Conservation (phyloP, 345 rosid genomes). For the Rubroshorea leprosula region DNA sequence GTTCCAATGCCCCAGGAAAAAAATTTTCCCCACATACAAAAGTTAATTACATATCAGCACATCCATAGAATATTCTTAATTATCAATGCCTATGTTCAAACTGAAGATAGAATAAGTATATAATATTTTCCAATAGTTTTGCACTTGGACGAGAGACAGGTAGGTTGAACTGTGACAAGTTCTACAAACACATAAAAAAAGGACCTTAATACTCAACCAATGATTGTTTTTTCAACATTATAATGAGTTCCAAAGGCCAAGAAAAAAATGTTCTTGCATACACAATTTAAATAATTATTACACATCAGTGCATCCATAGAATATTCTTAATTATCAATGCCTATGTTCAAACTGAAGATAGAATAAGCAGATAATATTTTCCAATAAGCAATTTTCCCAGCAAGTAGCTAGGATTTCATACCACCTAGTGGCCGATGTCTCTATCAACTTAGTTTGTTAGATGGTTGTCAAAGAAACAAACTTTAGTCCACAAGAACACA, state of each 20-base stretch:
- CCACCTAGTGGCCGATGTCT: constrained; percentile 4
- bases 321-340: background rate
- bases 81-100: background rate
- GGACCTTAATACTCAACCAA: background rate
- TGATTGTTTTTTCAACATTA: background rate
- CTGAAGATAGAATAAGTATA: background rate
- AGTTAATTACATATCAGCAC: constrained; percentile 3
- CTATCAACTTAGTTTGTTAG: constrained; percentile 5
- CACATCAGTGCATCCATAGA: constrained; percentile 1
- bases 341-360: background rate
- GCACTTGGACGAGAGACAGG: constrained; percentile 85
- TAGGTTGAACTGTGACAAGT: constrained; percentile 95
- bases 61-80: background rate
- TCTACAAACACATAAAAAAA: constrained; percentile 50
- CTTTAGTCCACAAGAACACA: constrained; percentile 7
- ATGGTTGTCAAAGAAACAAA: constrained; percentile 3
- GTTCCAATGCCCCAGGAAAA: background rate
- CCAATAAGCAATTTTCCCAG: no score
- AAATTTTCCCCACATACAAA: background rate
- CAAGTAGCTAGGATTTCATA: background rate
- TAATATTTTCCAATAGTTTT: no score
- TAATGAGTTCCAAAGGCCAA: constrained; percentile 4
- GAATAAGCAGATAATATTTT: no score
- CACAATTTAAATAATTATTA: background rate
- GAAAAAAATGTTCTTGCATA: background rate